A percentile compares a stretch with the other conserved stretches of the same genome.
These are phyloP conservation scores for Dioscorea dumetorum DNA, from an alignment of 106 monocot species.

Conservation along the genomic window DNA sequence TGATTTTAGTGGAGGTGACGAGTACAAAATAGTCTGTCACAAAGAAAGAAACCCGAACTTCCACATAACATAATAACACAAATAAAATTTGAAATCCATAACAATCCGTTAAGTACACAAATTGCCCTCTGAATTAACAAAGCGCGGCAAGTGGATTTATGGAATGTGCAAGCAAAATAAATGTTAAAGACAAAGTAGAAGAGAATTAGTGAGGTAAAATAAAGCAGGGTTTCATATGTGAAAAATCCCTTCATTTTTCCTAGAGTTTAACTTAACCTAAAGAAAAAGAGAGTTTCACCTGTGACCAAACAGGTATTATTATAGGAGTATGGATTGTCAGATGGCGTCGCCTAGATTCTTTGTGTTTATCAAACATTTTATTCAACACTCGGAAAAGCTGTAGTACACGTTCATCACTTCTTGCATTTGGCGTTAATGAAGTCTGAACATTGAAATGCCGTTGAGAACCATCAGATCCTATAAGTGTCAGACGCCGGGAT, in stretches of 20 bases:
- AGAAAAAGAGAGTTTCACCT: constrained; percentile 32
- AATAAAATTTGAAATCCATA: too few species aligned
- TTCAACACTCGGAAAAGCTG: constrained; percentile 92
- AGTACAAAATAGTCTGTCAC: too few species aligned
- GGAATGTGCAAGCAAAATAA: not conserved
- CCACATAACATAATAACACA: too few species aligned
- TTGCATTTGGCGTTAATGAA: constrained; percentile 95
- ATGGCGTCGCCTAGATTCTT: constrained; percentile 90
- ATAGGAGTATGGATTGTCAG: constrained; percentile 89
- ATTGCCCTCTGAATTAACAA: too few species aligned
- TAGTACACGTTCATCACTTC: constrained; percentile 97
- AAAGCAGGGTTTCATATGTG: too few species aligned
- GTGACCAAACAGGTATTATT: constrained; percentile 99
- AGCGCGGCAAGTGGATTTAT: too few species aligned
- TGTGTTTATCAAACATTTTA: constrained; percentile 96
- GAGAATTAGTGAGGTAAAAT: too few species aligned
- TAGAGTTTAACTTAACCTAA: not conserved
- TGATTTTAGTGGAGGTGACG: too few species aligned
- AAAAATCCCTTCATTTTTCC: not conserved
- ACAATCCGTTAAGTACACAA: too few species aligned
- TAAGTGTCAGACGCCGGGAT: constrained; percentile 88
- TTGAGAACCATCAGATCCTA: constrained; percentile 99
- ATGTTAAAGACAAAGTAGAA: not conserved
- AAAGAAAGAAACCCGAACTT: too few species aligned
- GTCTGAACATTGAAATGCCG: constrained; percentile 98